Base-by-base conservation (phyloP, 768 basidiomycete species). In the Hypsizygus marmoreus region DNA sequence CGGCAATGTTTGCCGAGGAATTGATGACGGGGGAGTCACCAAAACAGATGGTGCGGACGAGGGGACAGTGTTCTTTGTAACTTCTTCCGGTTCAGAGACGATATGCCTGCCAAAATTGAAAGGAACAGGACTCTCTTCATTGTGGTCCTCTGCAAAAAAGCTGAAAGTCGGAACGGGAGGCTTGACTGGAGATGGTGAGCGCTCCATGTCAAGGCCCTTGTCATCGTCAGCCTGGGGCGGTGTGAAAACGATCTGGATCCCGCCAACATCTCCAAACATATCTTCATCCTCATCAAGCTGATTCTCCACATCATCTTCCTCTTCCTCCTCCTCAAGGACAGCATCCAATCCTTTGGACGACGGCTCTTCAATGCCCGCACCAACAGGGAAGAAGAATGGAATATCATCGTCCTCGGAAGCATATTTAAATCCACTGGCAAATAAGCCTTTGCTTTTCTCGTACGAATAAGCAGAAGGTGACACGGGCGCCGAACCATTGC, bases 231-330 rank as follows among this genome's bases (percentile, higher is more conserved):
- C 60, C 17, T 60, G 67, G n/a, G 88, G 83, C 14, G 82, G 78
- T 3, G 79, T 81, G 50, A 90, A 88, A 3, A 76, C 85, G 54
- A 90, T 88, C 50, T 76, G 81, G 59, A 91, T 86, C 4, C 88
- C 88, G 20, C 82, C 80, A 32, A 79, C 77, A 45, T 84, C 79
- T 23, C 82, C 83, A 43, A 81, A 72, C 54, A 81, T 75, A 32
- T 80, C 75, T 16, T 73, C 73, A 11, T 76, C 75, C 19, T 70
- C 70, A 11, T 75, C 70, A 4, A 57, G 55, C 12, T 48, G 23
- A 6, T 34, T 69, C 62, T 67, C 56, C 13, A 64, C 57, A 40
- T 60, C 59, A n/a, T 68, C 70, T 24, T 64, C 65, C 37, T 63
- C 68, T 39, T 74, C 70, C 67, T 80, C 80, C 12, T 72, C 73